Conservation (phyloP, 768 basidiomycete genomes). For the Mycena olivaceomarginata region DNA sequence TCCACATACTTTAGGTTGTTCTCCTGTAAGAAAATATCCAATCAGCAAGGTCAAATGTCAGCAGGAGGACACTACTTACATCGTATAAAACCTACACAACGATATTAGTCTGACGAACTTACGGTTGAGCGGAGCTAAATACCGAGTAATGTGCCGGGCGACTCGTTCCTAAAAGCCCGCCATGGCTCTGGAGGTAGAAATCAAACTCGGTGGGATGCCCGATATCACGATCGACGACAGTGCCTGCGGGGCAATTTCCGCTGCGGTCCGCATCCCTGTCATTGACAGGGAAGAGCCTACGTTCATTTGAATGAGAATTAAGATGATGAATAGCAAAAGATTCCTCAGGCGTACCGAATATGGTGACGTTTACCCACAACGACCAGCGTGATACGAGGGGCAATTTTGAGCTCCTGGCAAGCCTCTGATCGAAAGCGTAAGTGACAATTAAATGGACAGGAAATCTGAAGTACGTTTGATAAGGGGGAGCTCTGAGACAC, state of each 20-base stretch:
- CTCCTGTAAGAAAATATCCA: constrained; percentile 52
- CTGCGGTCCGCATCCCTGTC: constrained; percentile 74
- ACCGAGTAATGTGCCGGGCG: constrained; percentile 68
- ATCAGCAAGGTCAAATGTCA: background rate
- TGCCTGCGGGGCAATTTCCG: constrained; percentile 86
- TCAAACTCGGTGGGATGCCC: constrained; percentile 85
- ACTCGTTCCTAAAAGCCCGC: constrained; percentile 86
- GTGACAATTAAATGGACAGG: constrained; percentile 42
- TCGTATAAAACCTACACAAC: constrained; percentile 61
- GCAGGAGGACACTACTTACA: constrained; percentile 51
- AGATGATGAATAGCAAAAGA: background rate
- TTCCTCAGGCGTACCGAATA: constrained; percentile 56
- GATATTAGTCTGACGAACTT: background rate
- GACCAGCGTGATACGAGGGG: constrained; percentile 83
- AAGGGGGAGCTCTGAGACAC: constrained; percentile 73
- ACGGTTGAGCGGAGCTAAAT: background rate
- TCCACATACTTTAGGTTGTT: constrained; percentile 74
- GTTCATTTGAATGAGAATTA: background rate
- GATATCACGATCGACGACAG: constrained; percentile 84
- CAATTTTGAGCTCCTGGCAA: constrained; percentile 74
- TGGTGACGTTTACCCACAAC: constrained; percentile 91
- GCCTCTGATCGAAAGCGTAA: constrained; percentile 66
- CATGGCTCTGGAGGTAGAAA: constrained; percentile 87
- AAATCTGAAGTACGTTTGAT: constrained; percentile 68
- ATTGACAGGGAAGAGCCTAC: constrained; percentile 64